Percentiles rank a stretch among this genome's conserved stretches.
phyloP scores from a whole-genome alignment of 495 filamentous ascomycete genomes.

The Penicillium manginii region DNA sequence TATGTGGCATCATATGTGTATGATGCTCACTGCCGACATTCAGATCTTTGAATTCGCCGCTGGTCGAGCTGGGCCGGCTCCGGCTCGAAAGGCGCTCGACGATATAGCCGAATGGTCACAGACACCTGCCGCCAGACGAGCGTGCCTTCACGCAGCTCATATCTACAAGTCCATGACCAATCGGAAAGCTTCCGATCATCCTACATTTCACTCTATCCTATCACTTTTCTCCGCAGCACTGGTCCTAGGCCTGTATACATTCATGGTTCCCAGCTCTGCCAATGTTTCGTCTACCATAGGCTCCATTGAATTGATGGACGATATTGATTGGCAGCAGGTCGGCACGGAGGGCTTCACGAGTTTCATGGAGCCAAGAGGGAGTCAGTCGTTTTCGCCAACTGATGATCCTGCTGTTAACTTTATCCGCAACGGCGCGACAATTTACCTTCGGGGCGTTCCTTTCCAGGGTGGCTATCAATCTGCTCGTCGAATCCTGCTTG shows the following conservation, averaged over 20 bases:
- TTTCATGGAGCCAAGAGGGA: slow-evolving; percentile 44
- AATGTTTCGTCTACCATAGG: slow-evolving; percentile 33
- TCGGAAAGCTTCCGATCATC: slow-evolving; percentile 52
- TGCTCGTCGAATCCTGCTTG: slow-evolving; percentile 50
- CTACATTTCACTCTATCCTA: slow-evolving; percentile 51
- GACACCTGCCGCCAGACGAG: slow-evolving; percentile 51
- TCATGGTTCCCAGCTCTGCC: slow-evolving; percentile 45
- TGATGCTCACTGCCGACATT: slow-evolving; percentile 54
- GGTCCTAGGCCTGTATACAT: slow-evolving; percentile 54
- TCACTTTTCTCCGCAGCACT: slow-evolving; percentile 55
- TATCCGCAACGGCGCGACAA: slow-evolving; percentile 53
- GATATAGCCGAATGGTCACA: slow-evolving; percentile 56
- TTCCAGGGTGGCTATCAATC: slow-evolving; percentile 54
- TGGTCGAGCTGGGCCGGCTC: slow-evolving; percentile 47
- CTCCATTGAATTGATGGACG: slow-evolving; percentile 53
- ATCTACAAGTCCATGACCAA: slow-evolving; percentile 56
- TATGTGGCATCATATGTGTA: slow-evolving; percentile 58
- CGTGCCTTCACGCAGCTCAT: slow-evolving; percentile 55
- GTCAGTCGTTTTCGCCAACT: slow-evolving; percentile 32
- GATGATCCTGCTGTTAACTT: slow-evolving; percentile 50
- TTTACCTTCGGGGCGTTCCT: slow-evolving; percentile 51
- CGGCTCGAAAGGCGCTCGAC: slow-evolving; percentile 51
- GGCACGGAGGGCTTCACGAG: slow-evolving; percentile 45
- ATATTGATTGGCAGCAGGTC: slow-evolving; percentile 53
- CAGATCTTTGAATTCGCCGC: slow-evolving; percentile 56